These are phyloP conservation scores for Ceratocystis alfenasii DNA, from an alignment of 2,329 filamentous ascomycete species.

Conservation along the genomic window DNA sequence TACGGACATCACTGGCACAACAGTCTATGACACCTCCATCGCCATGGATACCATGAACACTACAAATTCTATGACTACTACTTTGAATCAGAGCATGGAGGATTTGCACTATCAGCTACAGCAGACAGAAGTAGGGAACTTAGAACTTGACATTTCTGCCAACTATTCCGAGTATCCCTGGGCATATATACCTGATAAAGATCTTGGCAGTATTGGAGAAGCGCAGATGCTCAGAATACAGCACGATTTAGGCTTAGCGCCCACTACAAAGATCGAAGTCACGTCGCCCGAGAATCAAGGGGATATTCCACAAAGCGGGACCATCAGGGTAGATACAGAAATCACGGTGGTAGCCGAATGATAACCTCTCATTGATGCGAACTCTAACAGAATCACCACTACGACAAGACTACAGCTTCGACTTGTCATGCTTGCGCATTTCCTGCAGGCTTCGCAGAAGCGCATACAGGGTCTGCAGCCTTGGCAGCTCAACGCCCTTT, in stretches of 20 bases:
- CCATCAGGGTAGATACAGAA: constrained; percentile 15
- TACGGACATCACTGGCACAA: background rate
- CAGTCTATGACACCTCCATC: background rate
- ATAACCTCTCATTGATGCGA: background rate
- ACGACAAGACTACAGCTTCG: constrained; percentile 11
- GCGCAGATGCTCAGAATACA: constrained; percentile 13
- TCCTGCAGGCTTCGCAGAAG: constrained; percentile 50
- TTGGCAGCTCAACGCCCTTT: constrained; percentile 51
- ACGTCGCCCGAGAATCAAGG: background rate
- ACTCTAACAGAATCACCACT: background rate
- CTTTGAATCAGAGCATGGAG: background rate
- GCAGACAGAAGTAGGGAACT: background rate
- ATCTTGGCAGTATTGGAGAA: background rate
- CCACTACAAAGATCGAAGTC: constrained; percentile 14
- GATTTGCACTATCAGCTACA: background rate
- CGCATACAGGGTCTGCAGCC: constrained; percentile 56
- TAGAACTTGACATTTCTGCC: background rate
- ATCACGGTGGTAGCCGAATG: background rate
- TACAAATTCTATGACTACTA: background rate
- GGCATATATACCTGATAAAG: constrained; percentile 9
- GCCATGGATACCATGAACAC: background rate
- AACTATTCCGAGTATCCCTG: constrained; percentile 12
- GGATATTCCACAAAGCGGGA: constrained; percentile 10
- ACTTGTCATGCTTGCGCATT: constrained; percentile 33
- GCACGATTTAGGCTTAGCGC: constrained; percentile 14